These are phyloP conservation scores for Rosa multiflora DNA, from an alignment of 306 rosid species.

Conservation along the genomic window DNA sequence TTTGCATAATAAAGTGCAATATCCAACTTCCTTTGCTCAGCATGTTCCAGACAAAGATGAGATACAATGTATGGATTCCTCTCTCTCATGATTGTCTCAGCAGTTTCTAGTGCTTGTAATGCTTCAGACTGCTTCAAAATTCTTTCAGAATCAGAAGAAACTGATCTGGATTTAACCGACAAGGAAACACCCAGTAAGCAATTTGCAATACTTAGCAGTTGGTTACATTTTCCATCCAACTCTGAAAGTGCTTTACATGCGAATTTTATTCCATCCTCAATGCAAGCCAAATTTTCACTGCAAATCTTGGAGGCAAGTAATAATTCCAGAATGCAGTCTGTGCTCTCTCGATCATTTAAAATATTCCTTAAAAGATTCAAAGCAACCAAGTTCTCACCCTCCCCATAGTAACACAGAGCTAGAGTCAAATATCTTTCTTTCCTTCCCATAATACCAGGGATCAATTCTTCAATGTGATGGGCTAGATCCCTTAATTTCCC, in stretches of 20 bases:
- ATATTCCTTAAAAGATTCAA: constrained; percentile 75
- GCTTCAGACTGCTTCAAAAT: constrained; percentile 61
- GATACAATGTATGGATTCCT: constrained; percentile 58
- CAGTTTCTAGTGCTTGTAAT: constrained; percentile 49
- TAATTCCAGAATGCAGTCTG: constrained; percentile 45
- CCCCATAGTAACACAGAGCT: constrained; percentile 77
- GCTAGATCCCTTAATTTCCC: constrained; percentile 63
- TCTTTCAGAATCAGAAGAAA: constrained; percentile 67
- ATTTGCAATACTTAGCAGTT: constrained; percentile 51
- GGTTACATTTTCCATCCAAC: constrained; percentile 56
- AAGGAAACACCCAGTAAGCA: constrained; percentile 71
- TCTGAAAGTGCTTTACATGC: constrained; percentile 51
- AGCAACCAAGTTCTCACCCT: constrained; percentile 57
- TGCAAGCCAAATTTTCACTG: constrained; percentile 48
- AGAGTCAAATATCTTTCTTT: constrained; percentile 54
- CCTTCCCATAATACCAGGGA: constrained; percentile 62
- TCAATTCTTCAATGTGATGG: constrained; percentile 66
- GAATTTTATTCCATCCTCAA: constrained; percentile 65
- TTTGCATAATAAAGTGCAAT: constrained; percentile 65
- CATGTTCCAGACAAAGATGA: constrained; percentile 84
- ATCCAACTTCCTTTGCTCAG: constrained; percentile 80
- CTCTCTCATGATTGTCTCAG: constrained; percentile 58
- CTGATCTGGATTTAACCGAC: constrained; percentile 57
- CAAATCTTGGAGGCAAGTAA: constrained; percentile 84
- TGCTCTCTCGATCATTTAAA: constrained; percentile 54